These are phyloP conservation scores for Pisolithus thermaeus DNA, from an alignment of 1,284 basidiomycete genomes.

Conservation along the genomic window DNA sequence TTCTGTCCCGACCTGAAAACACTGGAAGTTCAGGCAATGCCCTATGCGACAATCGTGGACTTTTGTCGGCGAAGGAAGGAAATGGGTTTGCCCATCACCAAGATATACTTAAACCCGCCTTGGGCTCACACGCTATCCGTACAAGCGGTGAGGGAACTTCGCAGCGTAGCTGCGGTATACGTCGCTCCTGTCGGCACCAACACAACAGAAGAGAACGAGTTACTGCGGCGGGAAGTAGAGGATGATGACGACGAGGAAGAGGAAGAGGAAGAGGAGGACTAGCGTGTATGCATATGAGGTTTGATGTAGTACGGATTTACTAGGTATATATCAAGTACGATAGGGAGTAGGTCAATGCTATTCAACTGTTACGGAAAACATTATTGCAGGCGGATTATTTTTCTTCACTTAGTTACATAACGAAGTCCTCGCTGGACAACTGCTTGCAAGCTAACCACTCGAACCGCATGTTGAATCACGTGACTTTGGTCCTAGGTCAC, in stretches of 20 bases:
- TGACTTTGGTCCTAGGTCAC: slow-evolving; percentile 18
- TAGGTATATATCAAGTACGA: background rate
- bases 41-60: slow-evolving; percentile 17
- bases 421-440: too few relatives aligned
- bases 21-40: slow-evolving; percentile 36
- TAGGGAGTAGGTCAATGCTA: background rate
- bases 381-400: background rate
- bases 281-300: background rate
- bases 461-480: slow-evolving; percentile 9
- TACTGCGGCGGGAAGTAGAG: slow-evolving; percentile 21
- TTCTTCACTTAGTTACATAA: background rate
- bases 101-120: slow-evolving; percentile 29
- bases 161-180: slow-evolving; percentile 17
- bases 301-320: background rate
- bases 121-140: slow-evolving; percentile 12
- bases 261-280: background rate
- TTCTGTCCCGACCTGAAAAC: slow-evolving; percentile 38
- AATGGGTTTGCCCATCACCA: slow-evolving; percentile 29
- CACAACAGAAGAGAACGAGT: slow-evolving; percentile 32
- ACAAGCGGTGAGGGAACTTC: slow-evolving; percentile 16
- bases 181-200: slow-evolving; percentile 30
- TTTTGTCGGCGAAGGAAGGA: slow-evolving; percentile 26
- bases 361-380: too few relatives aligned
- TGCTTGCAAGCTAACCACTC: too few relatives aligned
- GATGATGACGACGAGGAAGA: background rate